Percentiles rank a stretch among this genome's conserved stretches.
phyloP scores from a whole-genome alignment of 2,329 filamentous ascomycete species.

The Fusarium sterilihyphosum region DNA sequence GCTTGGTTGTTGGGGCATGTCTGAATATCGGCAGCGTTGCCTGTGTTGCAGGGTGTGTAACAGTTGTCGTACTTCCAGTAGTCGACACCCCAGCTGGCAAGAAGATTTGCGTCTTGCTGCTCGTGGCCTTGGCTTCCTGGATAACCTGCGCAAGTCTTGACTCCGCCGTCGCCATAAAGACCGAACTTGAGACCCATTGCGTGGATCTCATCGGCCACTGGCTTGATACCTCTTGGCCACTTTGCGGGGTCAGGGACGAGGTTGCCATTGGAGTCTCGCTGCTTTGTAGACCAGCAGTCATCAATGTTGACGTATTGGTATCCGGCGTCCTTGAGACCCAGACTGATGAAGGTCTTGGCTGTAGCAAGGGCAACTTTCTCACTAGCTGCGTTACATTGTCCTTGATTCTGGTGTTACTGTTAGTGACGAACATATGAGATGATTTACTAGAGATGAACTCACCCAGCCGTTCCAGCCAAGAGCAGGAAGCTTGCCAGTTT shows the following conservation, averaged over 20 bases:
- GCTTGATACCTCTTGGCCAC: constrained; percentile 26
- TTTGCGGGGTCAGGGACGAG: constrained; percentile 17
- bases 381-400: constrained; percentile 20
- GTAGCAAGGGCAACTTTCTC: constrained; percentile 22
- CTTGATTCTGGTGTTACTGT: constrained; percentile 3
- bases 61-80: constrained; percentile 30
- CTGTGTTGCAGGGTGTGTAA: constrained; percentile 14
- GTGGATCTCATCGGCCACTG: constrained; percentile 19
- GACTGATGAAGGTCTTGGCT: constrained; percentile 13
- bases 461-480: constrained; percentile 25
- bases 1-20: constrained; percentile 2
- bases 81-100: constrained; percentile 25
- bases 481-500: constrained; percentile 20
- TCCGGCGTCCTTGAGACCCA: constrained; percentile 18
- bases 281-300: constrained; percentile 24
- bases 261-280: constrained; percentile 17
- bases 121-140: constrained; percentile 21
- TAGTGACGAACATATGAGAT: neutral
- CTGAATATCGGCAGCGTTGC: constrained; percentile 11
- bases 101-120: constrained; percentile 13
- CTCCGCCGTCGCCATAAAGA: constrained; percentile 9
- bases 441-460: neutral
- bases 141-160: constrained; percentile 20
- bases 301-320: constrained; percentile 25
- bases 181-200: constrained; percentile 24